Base-by-base conservation (phyloP, 305 asterid species). In the Andrographis paniculata region DNA sequence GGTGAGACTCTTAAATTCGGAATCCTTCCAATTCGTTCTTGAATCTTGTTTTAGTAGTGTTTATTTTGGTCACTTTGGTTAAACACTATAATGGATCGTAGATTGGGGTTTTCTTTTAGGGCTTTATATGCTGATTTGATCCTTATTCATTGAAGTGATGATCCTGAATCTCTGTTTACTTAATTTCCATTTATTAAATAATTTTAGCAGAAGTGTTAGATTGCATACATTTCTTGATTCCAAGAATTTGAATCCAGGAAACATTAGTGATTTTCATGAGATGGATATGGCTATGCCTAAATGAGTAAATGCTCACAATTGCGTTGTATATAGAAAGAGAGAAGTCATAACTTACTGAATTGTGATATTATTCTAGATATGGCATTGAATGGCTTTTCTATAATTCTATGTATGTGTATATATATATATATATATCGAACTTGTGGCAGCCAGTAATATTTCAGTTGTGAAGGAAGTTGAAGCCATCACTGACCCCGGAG, bases 401-500 rank as follows among this genome's bases (percentile, higher is more conserved):
- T 27, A 10, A 5, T 27, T 23, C 3, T 43, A n/a, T 43, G 7
- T 8, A 8, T 43, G 22, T 17, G 22, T 21, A 9, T 6, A 42
- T 58, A 24, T 12, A 21, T n/a, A 33, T 52, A 23, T 27, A 33
- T 45, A 21, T 42, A n/a, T 16, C 41, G 18, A 47, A 52, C 18
- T 38, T 55, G 14, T 47, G 65, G 68, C 80, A 81, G 94, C 95
- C 20, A 85, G 95, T 64, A 79, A 82, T 63, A 85, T 85, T 63
- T 83, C 94, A 33, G 70, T 85, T 15, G 77, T 85, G 46, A 85
- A 85, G 65, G 87, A 81, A 67, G 91, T 79, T 56, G 91, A 82
- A 67, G 80, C 83, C 56, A 56, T 76, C 38, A 31, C 77, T 49
- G 87, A 85, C 67, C 91, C 95, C 3, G 81, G 67, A 60, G 75